Conservation (phyloP, 1,139 yeast genomes). For the Blastobotrys aristatus region DNA sequence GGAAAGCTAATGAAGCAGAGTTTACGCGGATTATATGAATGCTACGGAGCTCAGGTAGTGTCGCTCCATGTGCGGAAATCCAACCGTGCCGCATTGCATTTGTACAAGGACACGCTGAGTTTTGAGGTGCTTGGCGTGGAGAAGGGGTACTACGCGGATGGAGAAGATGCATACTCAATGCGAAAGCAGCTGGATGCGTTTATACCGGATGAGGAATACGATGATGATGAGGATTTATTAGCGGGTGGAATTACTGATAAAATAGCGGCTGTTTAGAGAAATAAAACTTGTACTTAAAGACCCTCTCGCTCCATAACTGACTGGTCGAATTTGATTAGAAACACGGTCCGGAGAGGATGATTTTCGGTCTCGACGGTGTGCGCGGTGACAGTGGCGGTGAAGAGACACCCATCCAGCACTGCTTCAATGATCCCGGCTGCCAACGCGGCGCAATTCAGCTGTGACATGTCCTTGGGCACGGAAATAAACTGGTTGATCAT, state of each 20-base stretch:
- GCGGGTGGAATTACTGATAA: slow-evolving; percentile 22
- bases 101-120: slow-evolving; percentile 78
- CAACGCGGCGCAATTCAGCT: slow-evolving; percentile 77
- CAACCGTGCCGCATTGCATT: slow-evolving; percentile 88
- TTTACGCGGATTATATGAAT: slow-evolving; percentile 73
- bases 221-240: slow-evolving; percentile 30
- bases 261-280: background rate
- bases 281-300: background rate
- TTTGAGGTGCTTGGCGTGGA: slow-evolving; percentile 80
- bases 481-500: slow-evolving; percentile 69
- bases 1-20: slow-evolving; percentile 91
- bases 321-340: slow-evolving; percentile 61
- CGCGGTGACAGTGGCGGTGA: slow-evolving; percentile 81
- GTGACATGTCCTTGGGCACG: slow-evolving; percentile 75
- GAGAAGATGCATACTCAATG: slow-evolving; percentile 99
- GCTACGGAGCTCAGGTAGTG: slow-evolving; percentile 77
- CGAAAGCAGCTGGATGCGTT: slow-evolving; percentile 34
- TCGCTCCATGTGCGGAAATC: slow-evolving; percentile 91
- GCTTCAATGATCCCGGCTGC: slow-evolving; percentile 93
- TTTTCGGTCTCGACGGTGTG: slow-evolving; percentile 71
- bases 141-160: slow-evolving; percentile 87
- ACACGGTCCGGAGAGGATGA: slow-evolving; percentile 70
- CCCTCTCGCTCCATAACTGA: slow-evolving; percentile 24
- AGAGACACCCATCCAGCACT: slow-evolving; percentile 71
- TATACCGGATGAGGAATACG: slow-evolving; percentile 20